Base-by-base conservation (phyloP, 1,139 yeast genomes). In the Yamadazyma blattariae region DNA sequence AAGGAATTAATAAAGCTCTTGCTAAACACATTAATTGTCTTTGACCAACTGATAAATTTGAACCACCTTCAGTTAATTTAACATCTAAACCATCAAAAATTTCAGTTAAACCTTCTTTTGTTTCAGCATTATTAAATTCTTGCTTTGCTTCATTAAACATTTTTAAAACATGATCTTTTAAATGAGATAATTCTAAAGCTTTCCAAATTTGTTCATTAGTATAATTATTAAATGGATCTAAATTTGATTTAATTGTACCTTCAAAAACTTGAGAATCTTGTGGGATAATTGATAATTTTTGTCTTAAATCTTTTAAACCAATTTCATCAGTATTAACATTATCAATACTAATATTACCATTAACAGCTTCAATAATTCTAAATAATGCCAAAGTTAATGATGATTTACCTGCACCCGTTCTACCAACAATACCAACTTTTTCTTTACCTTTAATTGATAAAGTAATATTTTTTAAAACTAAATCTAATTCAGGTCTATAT, bases 401-500 rank as follows among this genome's bases (percentile, higher is more conserved):
- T 0, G 96, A 85, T 59, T 92, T 92, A 39, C 98, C 98, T 3
- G 97, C 97, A 45, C 98, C 98, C 0, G 98, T 90, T 55, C 97
- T 75, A 32, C 95, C 95, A 40, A 90, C 97, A 61, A 92, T 88
- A 45, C 98, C 98, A 49, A 92, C 71, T 58, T 92, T 92, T 57
- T 92, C 97, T 42, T 74, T 71, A 1, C 94, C 79, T 40, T 81
- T 74, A 50, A 92, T 77, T 16, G 74, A 66, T 42, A 92, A 59
- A 45, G 73, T 76, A 47, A 92, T 79, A 44, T 82, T 69, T 55
- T 80, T 84, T 62, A 92, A 71, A 12, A 89, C 94, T 33, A 86
- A 69, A 36, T 86, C 96, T 45, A 89, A 71, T 38, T 84, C 95
- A 2, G 86, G 82, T 60, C 97, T 79, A 57, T 92, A 92, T 44